A percentile compares a stretch with the other conserved stretches of the same genome.
phyloP scores from a whole-genome alignment of 768 basidiomycete genomes.

The Hortiboletus campestris region DNA sequence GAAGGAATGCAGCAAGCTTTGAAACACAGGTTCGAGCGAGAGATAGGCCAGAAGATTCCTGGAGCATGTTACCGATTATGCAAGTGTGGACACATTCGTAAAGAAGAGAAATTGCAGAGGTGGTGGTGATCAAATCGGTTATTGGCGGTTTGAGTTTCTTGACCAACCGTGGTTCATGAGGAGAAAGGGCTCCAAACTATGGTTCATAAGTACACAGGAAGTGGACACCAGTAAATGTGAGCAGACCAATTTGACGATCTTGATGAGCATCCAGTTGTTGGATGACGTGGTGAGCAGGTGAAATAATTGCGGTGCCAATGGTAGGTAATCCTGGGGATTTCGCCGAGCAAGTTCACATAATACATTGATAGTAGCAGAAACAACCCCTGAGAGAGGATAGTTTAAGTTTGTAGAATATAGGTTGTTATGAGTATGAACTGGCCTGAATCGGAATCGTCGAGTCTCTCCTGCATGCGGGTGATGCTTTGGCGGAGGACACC shows the following conservation, averaged over 20 bases:
- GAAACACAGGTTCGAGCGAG: conserved; percentile 88
- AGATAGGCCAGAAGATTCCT: conserved; percentile 69
- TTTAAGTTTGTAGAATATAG: background rate
- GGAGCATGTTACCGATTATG: conserved; percentile 95
- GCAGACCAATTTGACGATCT: conserved; percentile 90
- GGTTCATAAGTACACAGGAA: background rate
- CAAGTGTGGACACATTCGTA: conserved; percentile 99
- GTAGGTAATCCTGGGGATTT: conserved; percentile 77
- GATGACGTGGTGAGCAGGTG: conserved; percentile 89
- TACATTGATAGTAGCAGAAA: conserved; percentile 92
- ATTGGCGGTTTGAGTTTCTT: conserved; percentile 93
- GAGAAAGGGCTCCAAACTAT: conserved; percentile 91
- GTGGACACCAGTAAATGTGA: background rate
- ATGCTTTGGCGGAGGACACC: conserved; percentile 69
- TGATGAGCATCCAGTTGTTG: conserved; percentile 99
- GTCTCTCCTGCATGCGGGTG: conserved; percentile 68
- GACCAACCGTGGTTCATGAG: conserved; percentile 89
- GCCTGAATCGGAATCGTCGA: conserved; percentile 79
- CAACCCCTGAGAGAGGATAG: conserved; percentile 58
- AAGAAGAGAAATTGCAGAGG: conserved; percentile 89
- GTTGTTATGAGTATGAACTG: conserved; percentile 1
- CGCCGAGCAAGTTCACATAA: conserved; percentile 87
- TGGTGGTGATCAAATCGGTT: conserved; percentile 93
- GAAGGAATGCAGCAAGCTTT: conserved; percentile 87
- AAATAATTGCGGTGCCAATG: conserved; percentile 89